A percentile compares a stretch with the other conserved stretches of the same genome.
Evolutionary conservation across 108 stramenopile genomes (phyloP).

Genomic region (Skeletonema marinoi): DNA sequence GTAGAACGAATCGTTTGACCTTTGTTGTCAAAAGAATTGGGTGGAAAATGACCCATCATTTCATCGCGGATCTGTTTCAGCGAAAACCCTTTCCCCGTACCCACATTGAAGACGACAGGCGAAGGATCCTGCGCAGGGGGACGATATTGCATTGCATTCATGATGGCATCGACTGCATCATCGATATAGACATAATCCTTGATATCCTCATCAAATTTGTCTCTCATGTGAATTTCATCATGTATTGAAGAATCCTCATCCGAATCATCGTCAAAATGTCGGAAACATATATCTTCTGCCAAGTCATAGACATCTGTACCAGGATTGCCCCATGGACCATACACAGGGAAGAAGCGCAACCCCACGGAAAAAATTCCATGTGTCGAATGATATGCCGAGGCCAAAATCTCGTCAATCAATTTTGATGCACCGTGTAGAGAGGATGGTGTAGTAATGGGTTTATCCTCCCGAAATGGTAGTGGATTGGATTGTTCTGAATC

Average conservation of each 20-base stretch:
- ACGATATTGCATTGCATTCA: conserved; percentile 81
- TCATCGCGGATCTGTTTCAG: conserved; percentile 46
- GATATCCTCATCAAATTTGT: conserved; percentile 25
- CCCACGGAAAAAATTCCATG: conserved; percentile 77
- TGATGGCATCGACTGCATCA: conserved; percentile 86
- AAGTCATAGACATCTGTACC: conserved; percentile 77
- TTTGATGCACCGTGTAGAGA: conserved; percentile 77
- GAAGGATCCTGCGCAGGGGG: conserved; percentile 13
- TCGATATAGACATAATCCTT: conserved; percentile 88
- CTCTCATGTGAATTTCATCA: not conserved
- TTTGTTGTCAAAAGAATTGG: not conserved
- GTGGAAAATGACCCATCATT: conserved; percentile 57
- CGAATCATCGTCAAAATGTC: conserved; percentile 1
- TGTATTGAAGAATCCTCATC: not conserved
- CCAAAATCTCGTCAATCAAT: conserved; percentile 77
- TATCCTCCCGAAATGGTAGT: conserved; percentile 58
- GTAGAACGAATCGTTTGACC: not conserved
- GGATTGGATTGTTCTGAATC: conserved; percentile 39
- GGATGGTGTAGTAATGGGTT: conserved; percentile 67
- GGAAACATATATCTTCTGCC: conserved; percentile 65
- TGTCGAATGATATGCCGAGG: conserved; percentile 71
- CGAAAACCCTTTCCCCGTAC: conserved; percentile 59
- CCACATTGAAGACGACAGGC: conserved; percentile 84
- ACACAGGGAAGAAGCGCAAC: conserved; percentile 85
- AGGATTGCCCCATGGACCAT: conserved; percentile 86